A percentile compares a stretch with the other conserved stretches of the same genome.
Evolutionary conservation across 371 early-diverging fungal species (phyloP).

Genomic region (Mucor circinelloides): DNA sequence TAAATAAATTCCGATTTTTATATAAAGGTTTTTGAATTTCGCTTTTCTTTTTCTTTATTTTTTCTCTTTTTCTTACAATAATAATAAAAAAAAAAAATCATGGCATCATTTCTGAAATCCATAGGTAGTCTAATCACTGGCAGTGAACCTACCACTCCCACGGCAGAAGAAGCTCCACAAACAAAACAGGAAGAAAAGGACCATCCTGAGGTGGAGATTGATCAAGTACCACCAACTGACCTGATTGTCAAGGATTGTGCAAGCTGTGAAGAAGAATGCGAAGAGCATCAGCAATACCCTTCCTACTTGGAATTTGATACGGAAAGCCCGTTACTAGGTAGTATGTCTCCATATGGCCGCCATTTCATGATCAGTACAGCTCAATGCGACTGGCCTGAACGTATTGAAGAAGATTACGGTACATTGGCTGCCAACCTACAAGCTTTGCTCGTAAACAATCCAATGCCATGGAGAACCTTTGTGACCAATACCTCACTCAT

Average conservation of each 20-base stretch:
- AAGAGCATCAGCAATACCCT: slow-evolving; percentile 67
- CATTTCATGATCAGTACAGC: slow-evolving; percentile 74
- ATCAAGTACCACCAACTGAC: slow-evolving; percentile 42
- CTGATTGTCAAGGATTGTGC: slow-evolving; percentile 40
- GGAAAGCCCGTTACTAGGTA: slow-evolving; percentile 52
- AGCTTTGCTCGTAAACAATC: slow-evolving; percentile 21
- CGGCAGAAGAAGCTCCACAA: neutral
- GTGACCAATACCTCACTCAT: slow-evolving; percentile 56
- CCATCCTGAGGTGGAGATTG: slow-evolving; percentile 12
- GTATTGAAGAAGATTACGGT: slow-evolving; percentile 61
- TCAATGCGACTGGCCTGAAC: slow-evolving; percentile 60
- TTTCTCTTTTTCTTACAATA: neutral
- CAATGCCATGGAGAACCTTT: slow-evolving; percentile 39
- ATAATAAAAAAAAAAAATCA: slow-evolving; percentile 1
- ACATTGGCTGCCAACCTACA: slow-evolving; percentile 48
- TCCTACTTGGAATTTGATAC: slow-evolving; percentile 67
- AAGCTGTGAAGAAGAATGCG: slow-evolving; percentile 51
- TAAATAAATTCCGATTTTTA: slow-evolving; percentile 16
- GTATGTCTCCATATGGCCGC: slow-evolving; percentile 73
- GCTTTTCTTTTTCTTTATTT: slow-evolving; percentile 10
- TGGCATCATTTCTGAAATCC: slow-evolving; percentile 11
- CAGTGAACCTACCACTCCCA: neutral
- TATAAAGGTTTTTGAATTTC: neutral
- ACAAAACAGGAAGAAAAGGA: neutral
- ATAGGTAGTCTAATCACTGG: neutral